A percentile compares a stretch with the other conserved stretches of the same genome.
Conservation (phyloP, 257 asterid species). For the Capsicum chinense region DNA sequence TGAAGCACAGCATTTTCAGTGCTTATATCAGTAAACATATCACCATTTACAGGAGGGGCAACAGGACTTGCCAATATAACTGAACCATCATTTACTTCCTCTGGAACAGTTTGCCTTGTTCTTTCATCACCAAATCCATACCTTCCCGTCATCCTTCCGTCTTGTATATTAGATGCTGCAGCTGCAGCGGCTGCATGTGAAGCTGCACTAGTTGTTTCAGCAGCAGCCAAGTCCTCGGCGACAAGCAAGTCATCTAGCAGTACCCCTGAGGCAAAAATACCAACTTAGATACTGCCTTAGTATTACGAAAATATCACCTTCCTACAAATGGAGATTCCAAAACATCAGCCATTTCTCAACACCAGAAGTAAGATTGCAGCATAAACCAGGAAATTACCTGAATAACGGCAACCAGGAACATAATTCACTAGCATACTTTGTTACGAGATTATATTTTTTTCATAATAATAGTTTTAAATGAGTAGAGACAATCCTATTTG, state of each 20-base stretch:
- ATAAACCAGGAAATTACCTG: conserved; percentile 6
- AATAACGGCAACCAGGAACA: not conserved
- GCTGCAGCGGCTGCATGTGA: conserved; percentile 98
- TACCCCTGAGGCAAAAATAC: conserved; percentile 58
- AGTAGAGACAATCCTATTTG: not conserved
- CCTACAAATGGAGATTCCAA: conserved; percentile 7
- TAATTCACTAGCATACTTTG: not conserved
- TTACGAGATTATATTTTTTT: not conserved
- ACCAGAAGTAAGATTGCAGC: conserved; percentile 10
- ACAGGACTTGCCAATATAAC: conserved; percentile 92
- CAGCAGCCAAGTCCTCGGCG: conserved; percentile 98
- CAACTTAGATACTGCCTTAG: conserved; percentile 19
- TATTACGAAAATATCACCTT: not conserved
- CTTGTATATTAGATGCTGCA: conserved; percentile 65
- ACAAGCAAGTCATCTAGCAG: conserved; percentile 92
- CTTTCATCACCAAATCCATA: conserved; percentile 72
- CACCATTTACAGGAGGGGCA: conserved; percentile 95
- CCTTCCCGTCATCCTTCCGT: conserved; percentile 72
- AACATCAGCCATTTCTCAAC: conserved; percentile 19
- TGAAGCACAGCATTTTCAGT: conserved; percentile 89
- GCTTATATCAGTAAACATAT: conserved; percentile 84
- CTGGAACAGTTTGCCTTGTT: conserved; percentile 58
- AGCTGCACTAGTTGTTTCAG: conserved; percentile 95
- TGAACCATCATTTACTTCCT: conserved; percentile 70
- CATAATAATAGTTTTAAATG: not conserved